phyloP scores from a whole-genome alignment of 148 eudicot species.

The Limonium bicolor region DNA sequence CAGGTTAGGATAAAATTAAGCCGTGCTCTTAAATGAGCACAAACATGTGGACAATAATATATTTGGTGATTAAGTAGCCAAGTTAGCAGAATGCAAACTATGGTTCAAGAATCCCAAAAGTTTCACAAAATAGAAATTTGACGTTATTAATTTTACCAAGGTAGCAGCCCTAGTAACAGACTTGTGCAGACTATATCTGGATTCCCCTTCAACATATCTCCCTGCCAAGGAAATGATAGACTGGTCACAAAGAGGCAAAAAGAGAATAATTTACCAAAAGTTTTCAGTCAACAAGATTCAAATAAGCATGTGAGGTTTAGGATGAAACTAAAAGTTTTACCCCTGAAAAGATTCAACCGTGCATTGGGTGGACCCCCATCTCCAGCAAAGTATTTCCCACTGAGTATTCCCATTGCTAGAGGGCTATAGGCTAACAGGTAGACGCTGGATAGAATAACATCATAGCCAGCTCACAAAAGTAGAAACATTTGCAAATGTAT shows the following conservation, averaged over 20 bases:
- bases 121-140: background rate
- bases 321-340: slow-evolving; percentile 10
- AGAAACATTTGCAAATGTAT: too few relatives aligned
- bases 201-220: slow-evolving; percentile 78
- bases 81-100: background rate
- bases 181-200: slow-evolving; percentile 61
- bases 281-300: background rate
- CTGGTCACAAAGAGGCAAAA: background rate
- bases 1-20: too few relatives aligned
- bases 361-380: slow-evolving; percentile 64
- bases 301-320: background rate
- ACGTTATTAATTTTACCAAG: too few relatives aligned
- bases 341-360: slow-evolving; percentile 70
- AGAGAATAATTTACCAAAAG: background rate
- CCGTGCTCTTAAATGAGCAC: too few relatives aligned
- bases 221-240: slow-evolving; percentile 20
- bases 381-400: slow-evolving; percentile 58
- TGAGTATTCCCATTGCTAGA: slow-evolving; percentile 87
- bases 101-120: background rate
- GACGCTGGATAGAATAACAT: slow-evolving; percentile 21
- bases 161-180: slow-evolving; percentile 29
- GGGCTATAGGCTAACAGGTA: slow-evolving; percentile 87
- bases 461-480: slow-evolving; percentile 2
- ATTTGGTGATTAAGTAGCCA: too few relatives aligned
- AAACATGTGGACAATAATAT: too few relatives aligned